Evolutionary conservation across 2,329 filamentous ascomycete species (phyloP).

Genomic region (Tricladium varicosporioides): DNA sequence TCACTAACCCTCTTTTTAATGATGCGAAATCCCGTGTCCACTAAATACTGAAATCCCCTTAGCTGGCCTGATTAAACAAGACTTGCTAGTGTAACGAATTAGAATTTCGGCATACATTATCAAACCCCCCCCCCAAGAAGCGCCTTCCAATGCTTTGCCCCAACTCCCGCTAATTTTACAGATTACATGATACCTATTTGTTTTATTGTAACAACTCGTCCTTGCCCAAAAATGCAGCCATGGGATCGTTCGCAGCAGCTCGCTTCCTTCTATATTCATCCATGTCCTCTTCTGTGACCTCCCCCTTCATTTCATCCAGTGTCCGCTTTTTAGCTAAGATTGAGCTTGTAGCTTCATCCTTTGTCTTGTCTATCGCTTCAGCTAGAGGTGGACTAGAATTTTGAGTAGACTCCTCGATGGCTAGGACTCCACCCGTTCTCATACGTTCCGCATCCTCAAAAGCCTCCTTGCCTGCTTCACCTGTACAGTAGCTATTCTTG

Average conservation of each 20-base stretch:
- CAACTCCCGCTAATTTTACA: conserved; percentile 18
- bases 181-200: neutral
- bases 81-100: too few relatives aligned
- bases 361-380: conserved; percentile 35
- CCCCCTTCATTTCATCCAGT: conserved; percentile 73
- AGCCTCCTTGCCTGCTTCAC: conserved; percentile 79
- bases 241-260: conserved; percentile 75
- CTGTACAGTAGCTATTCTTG: conserved; percentile 97
- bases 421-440: conserved; percentile 43
- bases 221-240: conserved; percentile 77
- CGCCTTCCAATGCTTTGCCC: conserved; percentile 9
- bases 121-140: too few relatives aligned
- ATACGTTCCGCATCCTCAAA: conserved; percentile 73
- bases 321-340: conserved; percentile 64
- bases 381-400: conserved; percentile 27
- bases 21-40: too few relatives aligned
- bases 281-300: conserved; percentile 78
- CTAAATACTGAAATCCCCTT: too few relatives aligned
- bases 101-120: too few relatives aligned
- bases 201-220: conserved; percentile 58
- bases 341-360: conserved; percentile 22
- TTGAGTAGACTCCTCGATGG: conserved; percentile 29
- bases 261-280: conserved; percentile 80
- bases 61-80: too few relatives aligned
- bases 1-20: too few relatives aligned